Conservation (phyloP, 345 rosid genomes). For the Bruguiera sexangula region DNA sequence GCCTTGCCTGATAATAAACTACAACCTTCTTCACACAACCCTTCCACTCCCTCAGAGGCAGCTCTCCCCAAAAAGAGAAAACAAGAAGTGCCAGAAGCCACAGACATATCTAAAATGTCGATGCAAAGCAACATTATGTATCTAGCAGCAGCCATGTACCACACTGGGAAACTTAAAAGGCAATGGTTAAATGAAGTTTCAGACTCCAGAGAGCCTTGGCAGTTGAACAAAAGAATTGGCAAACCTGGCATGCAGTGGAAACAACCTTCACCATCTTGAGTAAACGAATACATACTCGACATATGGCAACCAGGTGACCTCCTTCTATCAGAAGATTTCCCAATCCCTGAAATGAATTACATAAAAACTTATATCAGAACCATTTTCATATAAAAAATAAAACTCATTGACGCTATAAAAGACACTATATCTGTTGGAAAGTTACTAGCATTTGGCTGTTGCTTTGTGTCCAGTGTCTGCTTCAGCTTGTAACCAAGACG, state of each 20-base stretch:
- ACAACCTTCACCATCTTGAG: slow-evolving; percentile 49
- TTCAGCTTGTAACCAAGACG: slow-evolving; percentile 86
- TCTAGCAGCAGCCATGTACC: too few species aligned
- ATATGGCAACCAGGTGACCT: slow-evolving; percentile 40
- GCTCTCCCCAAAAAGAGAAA: too few species aligned
- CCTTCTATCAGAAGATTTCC: slow-evolving; percentile 39
- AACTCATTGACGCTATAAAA: slow-evolving; percentile 13
- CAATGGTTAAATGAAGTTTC: too few species aligned
- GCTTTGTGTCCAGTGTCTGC: slow-evolving; percentile 63
- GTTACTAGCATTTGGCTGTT: slow-evolving; percentile 40
- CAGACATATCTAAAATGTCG: too few species aligned
- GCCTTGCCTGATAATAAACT: too few species aligned
- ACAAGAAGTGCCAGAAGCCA: too few species aligned
- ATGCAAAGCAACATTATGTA: too few species aligned
- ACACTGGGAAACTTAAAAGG: too few species aligned
- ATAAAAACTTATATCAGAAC: slow-evolving; percentile 20
- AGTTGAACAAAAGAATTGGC: slow-evolving; percentile 12
- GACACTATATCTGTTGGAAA: slow-evolving; percentile 35
- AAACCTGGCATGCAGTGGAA: slow-evolving; percentile 54
- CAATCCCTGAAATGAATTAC: slow-evolving; percentile 39
- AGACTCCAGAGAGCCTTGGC: neutral
- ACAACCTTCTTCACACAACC: too few species aligned
- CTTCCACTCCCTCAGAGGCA: too few species aligned
- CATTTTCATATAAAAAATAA: neutral
- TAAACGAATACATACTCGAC: slow-evolving; percentile 47